A percentile compares a stretch with the other conserved stretches of the same genome.
These are phyloP conservation scores for Cyanidiococcus yangmingshanensis DNA, from an alignment of 23 red algal species.

Conservation along the genomic window DNA sequence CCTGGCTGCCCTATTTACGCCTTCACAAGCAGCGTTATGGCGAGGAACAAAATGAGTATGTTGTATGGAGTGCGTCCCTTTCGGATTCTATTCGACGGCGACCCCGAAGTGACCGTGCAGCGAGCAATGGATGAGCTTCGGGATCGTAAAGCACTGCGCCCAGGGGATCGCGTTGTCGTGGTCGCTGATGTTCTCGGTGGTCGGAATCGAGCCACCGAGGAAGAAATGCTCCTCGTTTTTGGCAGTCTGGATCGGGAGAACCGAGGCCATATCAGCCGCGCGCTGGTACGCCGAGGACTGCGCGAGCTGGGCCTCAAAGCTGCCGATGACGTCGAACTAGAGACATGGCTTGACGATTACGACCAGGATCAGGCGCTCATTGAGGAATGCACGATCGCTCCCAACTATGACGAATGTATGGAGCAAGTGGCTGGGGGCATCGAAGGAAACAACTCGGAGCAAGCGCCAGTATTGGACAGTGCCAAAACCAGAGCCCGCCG, in stretches of 20 bases:
- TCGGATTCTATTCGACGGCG: slow-evolving; percentile 70
- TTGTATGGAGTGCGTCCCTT: slow-evolving; percentile 89
- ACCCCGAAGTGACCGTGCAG: slow-evolving; percentile 82
- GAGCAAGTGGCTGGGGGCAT: background rate
- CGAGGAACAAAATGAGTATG: slow-evolving; percentile 80
- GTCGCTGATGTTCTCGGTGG: slow-evolving; percentile 95
- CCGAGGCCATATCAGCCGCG: slow-evolving; percentile 15
- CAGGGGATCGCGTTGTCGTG: slow-evolving; percentile 67
- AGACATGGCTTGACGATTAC: slow-evolving; percentile 59
- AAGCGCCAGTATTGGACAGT: background rate
- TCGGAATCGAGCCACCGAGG: slow-evolving; percentile 47
- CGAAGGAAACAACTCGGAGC: slow-evolving; percentile 19
- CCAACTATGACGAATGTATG: slow-evolving; percentile 22
- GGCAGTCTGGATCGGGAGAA: slow-evolving; percentile 36
- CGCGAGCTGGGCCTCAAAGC: slow-evolving; percentile 79
- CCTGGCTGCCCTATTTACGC: slow-evolving; percentile 76
- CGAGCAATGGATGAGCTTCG: slow-evolving; percentile 65
- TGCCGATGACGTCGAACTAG: slow-evolving; percentile 66
- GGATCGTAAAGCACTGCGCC: slow-evolving; percentile 39
- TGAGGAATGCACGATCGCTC: slow-evolving; percentile 43
- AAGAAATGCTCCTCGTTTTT: slow-evolving; percentile 56
- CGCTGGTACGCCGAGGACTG: slow-evolving; percentile 34
- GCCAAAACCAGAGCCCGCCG: background rate
- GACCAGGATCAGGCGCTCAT: slow-evolving; percentile 46
- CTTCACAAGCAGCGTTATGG: slow-evolving; percentile 70